Base-by-base conservation (phyloP, 345 rosid genomes). In the Psidium guajava region DNA sequence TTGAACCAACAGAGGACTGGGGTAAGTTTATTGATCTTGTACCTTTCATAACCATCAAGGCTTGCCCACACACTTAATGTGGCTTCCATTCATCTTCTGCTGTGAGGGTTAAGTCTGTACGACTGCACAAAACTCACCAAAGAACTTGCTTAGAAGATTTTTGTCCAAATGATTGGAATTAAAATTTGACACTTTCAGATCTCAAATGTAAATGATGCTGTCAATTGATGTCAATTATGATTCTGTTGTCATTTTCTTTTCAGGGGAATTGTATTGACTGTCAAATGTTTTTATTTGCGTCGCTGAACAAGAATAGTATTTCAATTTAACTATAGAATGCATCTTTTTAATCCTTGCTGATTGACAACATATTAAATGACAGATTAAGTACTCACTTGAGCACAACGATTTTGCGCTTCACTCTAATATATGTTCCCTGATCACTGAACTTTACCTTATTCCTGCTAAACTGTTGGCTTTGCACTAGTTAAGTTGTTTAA, bases 1-100 rank as follows among this genome's bases (percentile, higher is more conserved):
- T 91, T 96, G 92, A 96, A 96, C 92, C 99, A 96, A 88, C 99
- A 96, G 82, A 90, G 99, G 86, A 96, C 99, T 36, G 99, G 99
- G 92, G 99, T 96, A 89, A 82, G 86, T 88, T 91, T 83, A 82
- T 88, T 54, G 42, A 20, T 75, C 21, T 86, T 69, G 13, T 36
- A 5, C 47, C 80, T 69, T 69, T 36, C 25, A 18, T 69, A 8
- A 69, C 25, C 18, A 47, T 69, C 47, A 18, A 69, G 36, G 80
- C 80, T 36, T 69, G 80, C 80, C 80, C 80, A 32, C 80, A 69
- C 3, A 4, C 80, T 36, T 69, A 8, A 18, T 69, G 47, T 69
- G 58, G 25, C 77, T 36, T 36, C 80, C 80, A 36, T 69, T 69
- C 47, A 69, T 36, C 12, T 69, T 36, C 77, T 69, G 47, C 80